Base-by-base conservation (phyloP, 768 basidiomycete genomes). In the Boletus reticuloceps region DNA sequence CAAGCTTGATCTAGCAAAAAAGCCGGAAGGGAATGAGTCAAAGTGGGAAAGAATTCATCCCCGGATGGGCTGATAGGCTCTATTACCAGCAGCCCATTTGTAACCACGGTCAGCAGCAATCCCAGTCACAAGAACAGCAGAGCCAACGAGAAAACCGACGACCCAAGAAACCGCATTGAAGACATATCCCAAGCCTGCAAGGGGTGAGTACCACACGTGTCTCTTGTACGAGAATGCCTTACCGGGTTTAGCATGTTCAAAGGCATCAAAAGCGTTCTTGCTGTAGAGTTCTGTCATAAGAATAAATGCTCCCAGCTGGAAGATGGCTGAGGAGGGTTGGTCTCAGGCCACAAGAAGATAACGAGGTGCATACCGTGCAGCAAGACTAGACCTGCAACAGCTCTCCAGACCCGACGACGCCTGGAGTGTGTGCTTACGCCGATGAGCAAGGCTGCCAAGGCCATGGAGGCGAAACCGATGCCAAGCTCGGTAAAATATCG, bases 51-150 rank as follows among this genome's bases (percentile, higher is more conserved):
- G 8, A 11, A 34, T 27, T 71, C 53, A 69, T 17, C 57, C 65
- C 1, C 45, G 54, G 20, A 74, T 72, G 5, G 69, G 73, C 9
- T 67, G 73, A 66, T 91, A 89, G 13, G 81, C 81, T 53, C 88
- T 78, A 60, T 86, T 85, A 43, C 89, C 89, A 36, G 89, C 89
- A 38, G 89, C 89, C 89, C 89, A 91, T 53, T 72, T 74, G 58
- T 86, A 74, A 20, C 54, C 79, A 32, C 65, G 70, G 55, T 75
- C 73, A 17, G 79, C 79, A 49, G 80, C 75, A 2, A 83, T 68
- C 4, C 89, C 89, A 1, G 86, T 88, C 22, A 77, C 68, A 7
- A 87, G 72, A 10, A 90, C 82, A 1, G 77, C 83, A 25, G 73
- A 53, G 0, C 78, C 76, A 29, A 82, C 77, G 27, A 85, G 40